These are phyloP conservation scores for Peribolospora kevripleyi DNA, from an alignment of 768 basidiomycete species.

Conservation along the genomic window DNA sequence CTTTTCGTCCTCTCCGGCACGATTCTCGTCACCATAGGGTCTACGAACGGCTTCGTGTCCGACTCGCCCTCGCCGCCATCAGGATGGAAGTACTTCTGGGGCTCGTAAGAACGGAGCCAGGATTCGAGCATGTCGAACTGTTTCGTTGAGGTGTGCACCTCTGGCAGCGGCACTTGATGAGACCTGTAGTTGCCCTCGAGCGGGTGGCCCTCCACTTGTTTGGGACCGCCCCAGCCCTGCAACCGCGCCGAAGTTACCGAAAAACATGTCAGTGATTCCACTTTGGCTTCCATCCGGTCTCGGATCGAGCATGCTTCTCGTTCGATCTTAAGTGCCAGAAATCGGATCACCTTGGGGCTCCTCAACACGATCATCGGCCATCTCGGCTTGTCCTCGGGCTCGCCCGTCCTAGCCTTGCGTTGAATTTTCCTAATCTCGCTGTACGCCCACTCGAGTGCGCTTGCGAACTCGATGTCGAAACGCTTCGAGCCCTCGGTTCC, in stretches of 20 bases:
- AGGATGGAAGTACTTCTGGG: slow-evolving; percentile 37
- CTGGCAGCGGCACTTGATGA: slow-evolving; percentile 70
- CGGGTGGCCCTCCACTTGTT: slow-evolving; percentile 5
- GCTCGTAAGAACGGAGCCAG: slow-evolving; percentile 52
- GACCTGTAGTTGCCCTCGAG: slow-evolving; percentile 48
- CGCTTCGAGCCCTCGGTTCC: slow-evolving; percentile 15
- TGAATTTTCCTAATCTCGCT: slow-evolving; percentile 38
- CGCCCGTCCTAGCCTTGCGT: slow-evolving; percentile 44
- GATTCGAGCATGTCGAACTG: slow-evolving; percentile 38
- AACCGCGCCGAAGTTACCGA: no score
- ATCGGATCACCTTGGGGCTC: slow-evolving; percentile 41
- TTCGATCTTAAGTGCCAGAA: background rate
- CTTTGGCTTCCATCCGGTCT: no score
- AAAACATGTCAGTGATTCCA: no score
- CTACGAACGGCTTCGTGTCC: no score
- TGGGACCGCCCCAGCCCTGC: slow-evolving; percentile 2
- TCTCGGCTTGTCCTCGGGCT: slow-evolving; percentile 61
- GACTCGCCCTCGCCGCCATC: slow-evolving; percentile 2
- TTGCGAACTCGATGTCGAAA: slow-evolving; percentile 53
- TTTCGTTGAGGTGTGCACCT: slow-evolving; percentile 36
- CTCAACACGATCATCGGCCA: slow-evolving; percentile 73
- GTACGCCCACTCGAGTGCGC: slow-evolving; percentile 42
- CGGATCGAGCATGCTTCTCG: background rate
- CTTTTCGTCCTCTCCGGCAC: no score
- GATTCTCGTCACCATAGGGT: no score